Percentiles rank a stretch among this genome's conserved stretches.
phyloP scores from a whole-genome alignment of 371 early-diverging fungal genomes.

The Apophysomyces sp. region DNA sequence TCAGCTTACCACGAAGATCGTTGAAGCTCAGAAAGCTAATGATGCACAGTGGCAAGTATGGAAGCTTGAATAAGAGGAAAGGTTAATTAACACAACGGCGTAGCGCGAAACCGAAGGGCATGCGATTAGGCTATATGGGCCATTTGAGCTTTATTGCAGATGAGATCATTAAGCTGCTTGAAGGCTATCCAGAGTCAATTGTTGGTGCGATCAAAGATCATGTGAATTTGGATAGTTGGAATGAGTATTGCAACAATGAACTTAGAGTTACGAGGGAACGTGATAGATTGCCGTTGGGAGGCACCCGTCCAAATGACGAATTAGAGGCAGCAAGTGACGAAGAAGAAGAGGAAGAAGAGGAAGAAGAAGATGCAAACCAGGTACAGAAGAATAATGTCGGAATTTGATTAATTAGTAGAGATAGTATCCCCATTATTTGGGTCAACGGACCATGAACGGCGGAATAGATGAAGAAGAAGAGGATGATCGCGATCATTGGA shows the following conservation, averaged over 20 bases:
- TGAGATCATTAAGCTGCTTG: slow-evolving; percentile 86
- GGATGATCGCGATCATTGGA: slow-evolving; percentile 31
- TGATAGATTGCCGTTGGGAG: slow-evolving; percentile 88
- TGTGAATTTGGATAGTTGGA: slow-evolving; percentile 82
- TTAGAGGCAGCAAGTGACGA: slow-evolving; percentile 14
- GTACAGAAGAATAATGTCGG: not conserved
- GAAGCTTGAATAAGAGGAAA: not conserved
- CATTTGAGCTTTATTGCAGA: slow-evolving; percentile 95
- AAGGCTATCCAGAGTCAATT: slow-evolving; percentile 60
- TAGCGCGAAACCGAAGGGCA: slow-evolving; percentile 80
- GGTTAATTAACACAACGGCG: not conserved
- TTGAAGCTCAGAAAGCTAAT: slow-evolving; percentile 38
- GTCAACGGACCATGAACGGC: slow-evolving; percentile 12
- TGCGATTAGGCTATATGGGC: slow-evolving; percentile 95
- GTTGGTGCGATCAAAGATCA: slow-evolving; percentile 56
- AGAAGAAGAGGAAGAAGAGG: slow-evolving; percentile 20
- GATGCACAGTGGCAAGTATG: slow-evolving; percentile 33
- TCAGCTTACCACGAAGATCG: slow-evolving; percentile 38
- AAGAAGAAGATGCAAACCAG: slow-evolving; percentile 26
- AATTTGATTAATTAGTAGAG: not conserved
- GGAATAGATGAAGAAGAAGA: slow-evolving; percentile 28
- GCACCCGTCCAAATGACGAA: slow-evolving; percentile 67
- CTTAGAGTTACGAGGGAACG: slow-evolving; percentile 84
- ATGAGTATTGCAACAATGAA: slow-evolving; percentile 76
- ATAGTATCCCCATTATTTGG: slow-evolving; percentile 19